Base-by-base conservation (phyloP, 2,329 filamentous ascomycete genomes). In the Pseudogymnoascus sp. region DNA sequence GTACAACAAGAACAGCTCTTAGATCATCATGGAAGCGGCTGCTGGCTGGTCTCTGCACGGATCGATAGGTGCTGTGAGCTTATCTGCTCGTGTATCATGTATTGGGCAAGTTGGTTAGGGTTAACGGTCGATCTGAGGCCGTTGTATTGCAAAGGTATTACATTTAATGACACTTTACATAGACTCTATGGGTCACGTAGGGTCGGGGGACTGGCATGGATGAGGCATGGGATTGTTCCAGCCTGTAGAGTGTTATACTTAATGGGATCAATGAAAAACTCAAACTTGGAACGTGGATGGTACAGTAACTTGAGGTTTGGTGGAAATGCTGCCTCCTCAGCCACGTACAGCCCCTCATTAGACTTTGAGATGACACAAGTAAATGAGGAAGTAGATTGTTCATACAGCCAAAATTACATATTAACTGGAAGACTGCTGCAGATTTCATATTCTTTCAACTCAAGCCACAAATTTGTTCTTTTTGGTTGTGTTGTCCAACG, bases 1-100 rank as follows among this genome's bases (percentile, higher is more conserved):
- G 73, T 95, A 94, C 75, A 79, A 76, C 73, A 87, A 86, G 78
- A 82, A 79, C 76, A 85, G 78, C 77, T 70, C 70, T 58, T 72
- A 61, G 15, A 61, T 26, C 9, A 33, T 54, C 15, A 54, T 33
- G 29, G 47, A 21, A 44, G 40, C 15, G 47, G 47, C 15, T 33
- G 29, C 29, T 54, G 47, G 47, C 9, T 54, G 15, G 29, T 54
- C 29, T 54, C 47, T 54, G 29, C n/a, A 33, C 47, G 47, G 47
- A 54, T 33, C 47, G n/a, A 33, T 10, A 35, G 17, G 47, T 17
- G 47, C 33, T 54, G 9, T 54, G 47, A 54, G 47, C 47, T 33
- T 54, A 5, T n/a, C 47, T 54, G 47, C 47, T 54, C 47, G 47
- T 54, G 47, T 54, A 54, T 54, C 47, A 54, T 54, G 47, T 54